These are phyloP conservation scores for Mycena belliarum DNA, from an alignment of 768 basidiomycete genomes.

Conservation along the genomic window DNA sequence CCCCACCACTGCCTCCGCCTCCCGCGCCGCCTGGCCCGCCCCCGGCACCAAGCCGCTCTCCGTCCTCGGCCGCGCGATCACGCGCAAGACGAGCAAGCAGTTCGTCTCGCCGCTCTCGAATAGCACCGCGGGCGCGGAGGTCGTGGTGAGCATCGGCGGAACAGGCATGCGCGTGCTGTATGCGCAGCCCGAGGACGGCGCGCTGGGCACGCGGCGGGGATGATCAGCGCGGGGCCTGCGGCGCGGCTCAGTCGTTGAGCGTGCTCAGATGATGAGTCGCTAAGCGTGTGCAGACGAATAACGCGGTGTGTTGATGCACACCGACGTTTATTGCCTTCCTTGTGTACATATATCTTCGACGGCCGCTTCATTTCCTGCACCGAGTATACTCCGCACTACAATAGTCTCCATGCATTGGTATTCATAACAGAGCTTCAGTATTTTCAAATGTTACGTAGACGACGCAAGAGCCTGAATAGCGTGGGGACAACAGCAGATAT, in stretches of 20 bases:
- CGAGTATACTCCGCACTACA: too few species aligned
- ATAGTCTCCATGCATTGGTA: too few species aligned
- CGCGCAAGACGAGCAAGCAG: neutral
- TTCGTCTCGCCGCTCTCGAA: neutral
- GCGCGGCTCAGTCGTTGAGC: neutral
- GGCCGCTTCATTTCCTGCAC: too few species aligned
- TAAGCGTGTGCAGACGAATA: neutral
- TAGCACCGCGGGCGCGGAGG: constrained; percentile 4
- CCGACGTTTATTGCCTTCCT: too few species aligned
- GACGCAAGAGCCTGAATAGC: neutral
- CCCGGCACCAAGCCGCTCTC: neutral
- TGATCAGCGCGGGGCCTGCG: constrained; percentile 2
- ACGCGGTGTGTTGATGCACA: neutral
- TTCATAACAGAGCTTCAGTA: too few species aligned
- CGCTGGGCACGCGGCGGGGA: neutral
- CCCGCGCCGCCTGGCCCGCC: too few species aligned
- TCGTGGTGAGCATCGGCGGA: constrained; percentile 1
- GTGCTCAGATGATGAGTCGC: too few species aligned
- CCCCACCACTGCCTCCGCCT: neutral
- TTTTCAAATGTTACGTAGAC: constrained; percentile 5
- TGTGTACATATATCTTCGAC: too few species aligned
- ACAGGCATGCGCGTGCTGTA: constrained; percentile 19
- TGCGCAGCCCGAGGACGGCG: constrained; percentile 1
- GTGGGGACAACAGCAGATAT: neutral
- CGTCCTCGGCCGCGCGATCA: neutral